A percentile compares a stretch with the other conserved stretches of the same genome.
Conservation (phyloP, 1,139 yeast genomes). For the Geotrichum australiense region DNA sequence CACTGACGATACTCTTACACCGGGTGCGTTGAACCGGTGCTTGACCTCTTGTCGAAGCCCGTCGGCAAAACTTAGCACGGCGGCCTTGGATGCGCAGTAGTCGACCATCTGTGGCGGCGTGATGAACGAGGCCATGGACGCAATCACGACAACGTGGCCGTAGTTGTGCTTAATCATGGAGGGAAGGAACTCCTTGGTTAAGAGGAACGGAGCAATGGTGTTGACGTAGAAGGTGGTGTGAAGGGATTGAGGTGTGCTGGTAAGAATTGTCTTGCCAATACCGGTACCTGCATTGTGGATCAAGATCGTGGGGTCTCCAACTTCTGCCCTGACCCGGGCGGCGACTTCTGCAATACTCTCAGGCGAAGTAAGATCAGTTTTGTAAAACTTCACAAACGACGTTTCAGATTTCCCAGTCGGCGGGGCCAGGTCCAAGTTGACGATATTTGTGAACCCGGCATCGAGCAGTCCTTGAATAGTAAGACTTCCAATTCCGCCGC, state of each 20-base stretch:
- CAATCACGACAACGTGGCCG: constrained; percentile 67
- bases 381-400: constrained; percentile 11
- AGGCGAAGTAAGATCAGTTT: constrained; percentile 38
- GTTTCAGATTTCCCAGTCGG: constrained; percentile 5
- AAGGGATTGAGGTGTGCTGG: constrained; percentile 47
- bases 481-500: constrained; percentile 17
- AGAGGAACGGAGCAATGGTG: constrained; percentile 54
- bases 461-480: constrained; percentile 12
- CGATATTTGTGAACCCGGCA: constrained; percentile 10
- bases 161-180: constrained; percentile 47
- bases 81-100: constrained; percentile 73
- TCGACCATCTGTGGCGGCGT: constrained; percentile 62
- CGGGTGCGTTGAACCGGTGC: constrained; percentile 26
- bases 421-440: constrained; percentile 14
- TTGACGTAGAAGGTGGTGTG: constrained; percentile 53
- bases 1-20: constrained; percentile 18
- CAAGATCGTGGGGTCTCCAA: constrained; percentile 52
- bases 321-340: constrained; percentile 32
- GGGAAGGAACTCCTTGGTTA: constrained; percentile 59
- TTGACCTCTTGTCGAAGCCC: constrained; percentile 56
- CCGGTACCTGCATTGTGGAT: constrained; percentile 71
- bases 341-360: constrained; percentile 36
- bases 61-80: constrained; percentile 64
- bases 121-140: constrained; percentile 65
- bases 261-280: constrained; percentile 47